These are phyloP conservation scores for Themeda triandra DNA, from an alignment of 176 grass and related monocot species.

Conservation along the genomic window DNA sequence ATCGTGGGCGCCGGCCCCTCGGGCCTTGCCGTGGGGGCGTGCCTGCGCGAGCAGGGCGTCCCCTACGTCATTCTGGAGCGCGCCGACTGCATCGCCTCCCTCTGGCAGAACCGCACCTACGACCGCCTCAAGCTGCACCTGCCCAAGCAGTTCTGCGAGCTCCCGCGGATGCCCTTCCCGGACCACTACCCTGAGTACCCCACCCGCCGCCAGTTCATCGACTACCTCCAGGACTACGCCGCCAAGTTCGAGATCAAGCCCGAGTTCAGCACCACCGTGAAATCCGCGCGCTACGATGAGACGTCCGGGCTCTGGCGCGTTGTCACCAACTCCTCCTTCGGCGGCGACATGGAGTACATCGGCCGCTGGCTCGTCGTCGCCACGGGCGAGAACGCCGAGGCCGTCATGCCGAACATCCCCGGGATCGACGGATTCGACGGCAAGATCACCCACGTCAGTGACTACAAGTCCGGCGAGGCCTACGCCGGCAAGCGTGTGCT, in stretches of 20 bases:
- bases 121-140: constrained; percentile 77
- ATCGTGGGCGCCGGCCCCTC: constrained; percentile 73
- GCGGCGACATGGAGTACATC: constrained; percentile 66
- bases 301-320: constrained; percentile 71
- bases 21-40: constrained; percentile 58
- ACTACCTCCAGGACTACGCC: constrained; percentile 68
- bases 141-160: constrained; percentile 77
- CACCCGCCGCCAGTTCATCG: constrained; percentile 57
- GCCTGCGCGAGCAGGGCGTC: constrained; percentile 62
- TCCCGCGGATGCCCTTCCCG: constrained; percentile 63
- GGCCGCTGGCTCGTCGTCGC: constrained; percentile 77
- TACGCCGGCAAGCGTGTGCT: constrained; percentile 67
- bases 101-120: constrained; percentile 78
- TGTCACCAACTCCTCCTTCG: background rate
- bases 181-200: constrained; percentile 73
- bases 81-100: constrained; percentile 66
- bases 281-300: constrained; percentile 53
- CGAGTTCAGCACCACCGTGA: constrained; percentile 34
- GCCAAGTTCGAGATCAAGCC: background rate
- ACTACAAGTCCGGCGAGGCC: constrained; percentile 60
- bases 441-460: constrained; percentile 44
- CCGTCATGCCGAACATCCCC: constrained; percentile 46
- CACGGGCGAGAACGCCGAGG: constrained; percentile 78
- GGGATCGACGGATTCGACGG: constrained; percentile 41
- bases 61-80: constrained; percentile 65